Conservation (phyloP, 2,329 filamentous ascomycete genomes). For the Ceratocystis ficicola region DNA sequence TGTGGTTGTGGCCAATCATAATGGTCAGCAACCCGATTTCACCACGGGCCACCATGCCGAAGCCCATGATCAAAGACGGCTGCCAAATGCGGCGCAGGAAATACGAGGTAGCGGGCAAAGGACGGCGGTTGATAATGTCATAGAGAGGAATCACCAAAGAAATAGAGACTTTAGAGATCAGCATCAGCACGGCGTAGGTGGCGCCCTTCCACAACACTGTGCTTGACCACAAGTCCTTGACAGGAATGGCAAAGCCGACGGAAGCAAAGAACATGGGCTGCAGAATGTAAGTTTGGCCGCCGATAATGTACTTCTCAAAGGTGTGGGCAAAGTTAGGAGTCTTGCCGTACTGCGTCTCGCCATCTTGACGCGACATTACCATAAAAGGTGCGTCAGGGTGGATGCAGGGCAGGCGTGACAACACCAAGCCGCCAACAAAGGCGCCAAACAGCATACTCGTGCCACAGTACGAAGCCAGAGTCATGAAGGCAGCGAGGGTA, state of each 20-base stretch:
- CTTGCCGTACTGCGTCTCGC: conserved; percentile 28
- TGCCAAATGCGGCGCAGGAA: conserved; percentile 31
- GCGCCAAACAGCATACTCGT: conserved; percentile 32
- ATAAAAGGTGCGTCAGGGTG: conserved; percentile 30
- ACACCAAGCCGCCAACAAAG: conserved; percentile 32
- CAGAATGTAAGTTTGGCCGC: conserved; percentile 35
- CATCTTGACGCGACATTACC: conserved; percentile 29
- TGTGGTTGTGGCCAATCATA: conserved; percentile 26
- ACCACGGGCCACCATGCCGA: conserved; percentile 48
- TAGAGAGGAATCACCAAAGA: conserved; percentile 24
- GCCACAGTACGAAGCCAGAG: conserved; percentile 30
- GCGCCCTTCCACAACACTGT: conserved; percentile 44
- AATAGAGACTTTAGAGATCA: conserved; percentile 31
- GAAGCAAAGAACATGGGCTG: conserved; percentile 47
- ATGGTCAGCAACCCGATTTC: conserved; percentile 49
- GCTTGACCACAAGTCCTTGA: conserved; percentile 42
- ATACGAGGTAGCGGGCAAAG: background rate
- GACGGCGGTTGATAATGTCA: conserved; percentile 28
- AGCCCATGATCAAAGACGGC: conserved; percentile 42
- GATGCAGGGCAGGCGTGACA: conserved; percentile 31
- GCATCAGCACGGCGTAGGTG: conserved; percentile 46
- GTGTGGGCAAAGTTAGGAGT: conserved; percentile 32
- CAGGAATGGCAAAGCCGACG: conserved; percentile 50
- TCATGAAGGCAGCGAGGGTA: conserved; percentile 26
- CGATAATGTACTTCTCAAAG: conserved; percentile 31